A percentile compares a stretch with the other conserved stretches of the same genome.
These are phyloP conservation scores for Hypoxylon fuscum DNA, from an alignment of 495 filamentous ascomycete genomes.

Conservation along the genomic window DNA sequence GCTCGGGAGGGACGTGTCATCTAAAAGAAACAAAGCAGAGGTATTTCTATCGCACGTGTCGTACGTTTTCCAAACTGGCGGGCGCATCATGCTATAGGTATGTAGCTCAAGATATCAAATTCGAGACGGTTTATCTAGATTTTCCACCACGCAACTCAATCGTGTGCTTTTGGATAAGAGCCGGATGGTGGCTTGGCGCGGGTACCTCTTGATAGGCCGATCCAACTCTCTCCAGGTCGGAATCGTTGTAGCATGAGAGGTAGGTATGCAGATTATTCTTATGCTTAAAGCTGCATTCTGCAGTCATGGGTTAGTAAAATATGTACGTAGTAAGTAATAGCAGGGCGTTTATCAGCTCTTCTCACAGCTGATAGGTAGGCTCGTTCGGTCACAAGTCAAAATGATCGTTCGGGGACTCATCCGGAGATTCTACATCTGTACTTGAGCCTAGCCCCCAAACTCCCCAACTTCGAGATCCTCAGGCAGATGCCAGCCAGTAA, in stretches of 20 bases:
- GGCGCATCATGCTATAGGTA: constrained; percentile 7
- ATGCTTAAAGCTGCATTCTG: constrained; percentile 24
- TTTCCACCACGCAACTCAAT: background rate
- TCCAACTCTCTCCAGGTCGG: too few species aligned
- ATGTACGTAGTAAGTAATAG: constrained; percentile 31
- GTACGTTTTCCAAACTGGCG: constrained; percentile 12
- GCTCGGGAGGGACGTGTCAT: constrained; percentile 7
- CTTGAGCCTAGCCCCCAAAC: constrained; percentile 10
- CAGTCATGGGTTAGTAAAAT: constrained; percentile 23
- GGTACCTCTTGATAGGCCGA: constrained; percentile 29
- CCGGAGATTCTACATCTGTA: constrained; percentile 27
- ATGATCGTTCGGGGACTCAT: constrained; percentile 22
- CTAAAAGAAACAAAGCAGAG: background rate
- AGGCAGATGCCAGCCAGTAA: constrained; percentile 19
- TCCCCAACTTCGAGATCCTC: constrained; percentile 25
- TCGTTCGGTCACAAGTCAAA: constrained; percentile 18
- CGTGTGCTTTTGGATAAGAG: constrained; percentile 7
- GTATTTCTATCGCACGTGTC: constrained; percentile 22
- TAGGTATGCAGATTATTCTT: constrained; percentile 16
- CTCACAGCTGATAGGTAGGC: constrained; percentile 25
- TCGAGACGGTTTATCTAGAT: constrained; percentile 11
- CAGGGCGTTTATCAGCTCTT: constrained; percentile 16
- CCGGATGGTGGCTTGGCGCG: constrained; percentile 25
- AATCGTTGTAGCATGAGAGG: too few species aligned
- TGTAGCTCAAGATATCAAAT: constrained; percentile 11